Evolutionary conservation across 805 yeast species (phyloP), one percentile per base, ranked within the genome.

Genomic region (Saccharomycopsis sp.): DNA sequence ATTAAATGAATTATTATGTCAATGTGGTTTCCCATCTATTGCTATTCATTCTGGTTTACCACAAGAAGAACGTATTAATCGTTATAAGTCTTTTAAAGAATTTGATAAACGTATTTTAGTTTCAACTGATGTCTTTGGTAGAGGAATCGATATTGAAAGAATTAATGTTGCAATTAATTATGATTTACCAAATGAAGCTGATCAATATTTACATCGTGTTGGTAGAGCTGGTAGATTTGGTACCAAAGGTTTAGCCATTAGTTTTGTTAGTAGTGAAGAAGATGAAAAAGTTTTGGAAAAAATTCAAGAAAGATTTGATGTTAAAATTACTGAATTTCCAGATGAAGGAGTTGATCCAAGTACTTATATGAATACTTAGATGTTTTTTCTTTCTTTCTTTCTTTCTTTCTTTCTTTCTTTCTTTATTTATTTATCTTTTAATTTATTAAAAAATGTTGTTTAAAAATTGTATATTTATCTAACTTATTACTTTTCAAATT

Each of bases 141-240:
- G 98, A 74, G 98, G 98, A 72, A 92, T 89, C 57, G 98, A 89
- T 75, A 89, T 89, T 53, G 98, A 89, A 74, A 86, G 98, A 70
- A 89, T 89, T 67, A 89, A 89, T 68, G 69, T 89, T 62, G 98
- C 98, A 48, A 87, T 89, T 71, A 92, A 89, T 72, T 89, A 89
- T 66, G 98, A 89, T 66, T 69, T 89, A 70, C 96, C 98, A 54
- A 70, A 65, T 51, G 96, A 88, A 69, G 95, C 97, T 50, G 97
- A 89, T 65, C 96, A 92, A 66, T 89, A 92, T 67, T 76, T 89
- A 61, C 98, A 89, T 72, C 86, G 98, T 71, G 98, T 89, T 49
- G 98, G 98, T 60, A 87, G 98, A 77, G 98, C 98, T 52, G 98
- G 98, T 68, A 88, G 98, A 75, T 89, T 89, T 57, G 98, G 98